Percentiles rank a stretch among this genome's conserved stretches.
Evolutionary conservation across 2,329 filamentous ascomycete genomes (phyloP).

Genomic region (Colletotrichum lini): DNA sequence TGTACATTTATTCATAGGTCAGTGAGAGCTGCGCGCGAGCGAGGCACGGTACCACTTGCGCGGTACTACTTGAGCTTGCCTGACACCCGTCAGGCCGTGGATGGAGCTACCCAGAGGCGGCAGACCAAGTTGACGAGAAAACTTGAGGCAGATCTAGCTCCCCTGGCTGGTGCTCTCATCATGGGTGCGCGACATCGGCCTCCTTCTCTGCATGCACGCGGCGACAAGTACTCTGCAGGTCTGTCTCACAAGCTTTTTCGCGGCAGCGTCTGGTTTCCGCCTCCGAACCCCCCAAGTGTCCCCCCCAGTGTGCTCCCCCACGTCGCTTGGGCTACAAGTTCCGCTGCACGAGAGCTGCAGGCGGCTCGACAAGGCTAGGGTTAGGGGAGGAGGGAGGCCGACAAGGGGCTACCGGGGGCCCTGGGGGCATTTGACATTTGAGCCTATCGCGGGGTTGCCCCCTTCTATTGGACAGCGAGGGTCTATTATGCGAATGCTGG

Average conservation of each 20-base stretch:
- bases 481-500: constrained; percentile 41
- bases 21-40: background rate
- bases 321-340: constrained; percentile 28
- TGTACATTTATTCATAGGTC: background rate
- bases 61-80: no score
- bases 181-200: background rate
- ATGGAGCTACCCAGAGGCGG: no score
- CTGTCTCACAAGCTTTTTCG: constrained; percentile 38
- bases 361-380: constrained; percentile 14
- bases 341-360: constrained; percentile 35
- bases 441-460: background rate
- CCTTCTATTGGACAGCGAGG: constrained; percentile 27
- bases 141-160: constrained; percentile 14
- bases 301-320: constrained; percentile 12
- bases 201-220: constrained; percentile 10
- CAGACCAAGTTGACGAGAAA: no score
- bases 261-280: constrained; percentile 5
- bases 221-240: constrained; percentile 25
- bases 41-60: background rate
- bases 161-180: background rate
- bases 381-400: background rate
- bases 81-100: no score
- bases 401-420: background rate
- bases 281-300: background rate
- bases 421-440: background rate